phyloP scores from a whole-genome alignment of 129 eudicot species.

The Sambucus nigra region DNA sequence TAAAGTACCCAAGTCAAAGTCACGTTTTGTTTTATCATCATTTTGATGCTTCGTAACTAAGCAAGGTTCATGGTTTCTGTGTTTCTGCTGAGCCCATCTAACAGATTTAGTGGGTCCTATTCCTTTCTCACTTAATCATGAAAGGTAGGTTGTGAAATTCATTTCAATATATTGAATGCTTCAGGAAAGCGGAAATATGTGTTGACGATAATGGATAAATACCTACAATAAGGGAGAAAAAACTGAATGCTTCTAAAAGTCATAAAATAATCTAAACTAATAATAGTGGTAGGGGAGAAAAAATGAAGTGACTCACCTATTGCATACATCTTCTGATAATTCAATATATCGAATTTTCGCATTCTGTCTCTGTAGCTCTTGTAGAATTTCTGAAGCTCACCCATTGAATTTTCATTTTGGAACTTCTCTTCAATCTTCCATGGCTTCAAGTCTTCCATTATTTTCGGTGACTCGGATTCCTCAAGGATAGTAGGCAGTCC shows the following conservation, averaged over 20 bases:
- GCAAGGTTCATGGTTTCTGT: conserved; percentile 30
- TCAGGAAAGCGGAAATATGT: conserved; percentile 9
- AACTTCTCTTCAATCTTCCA: conserved; percentile 83
- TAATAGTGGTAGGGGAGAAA: conserved; percentile 1
- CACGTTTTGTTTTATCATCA: conserved; percentile 4
- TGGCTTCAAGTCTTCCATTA: conserved; percentile 76
- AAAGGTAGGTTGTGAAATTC: conserved; percentile 16
- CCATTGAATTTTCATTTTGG: conserved; percentile 44
- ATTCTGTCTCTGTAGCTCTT: conserved; percentile 76
- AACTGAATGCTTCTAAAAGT: background rate
- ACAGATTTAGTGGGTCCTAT: conserved; percentile 43
- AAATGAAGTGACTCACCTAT: conserved; percentile 46
- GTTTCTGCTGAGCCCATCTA: conserved; percentile 34
- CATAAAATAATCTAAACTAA: background rate
- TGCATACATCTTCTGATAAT: conserved; percentile 96
- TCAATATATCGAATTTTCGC: conserved; percentile 91
- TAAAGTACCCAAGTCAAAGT: no score
- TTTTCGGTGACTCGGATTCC: conserved; percentile 75
- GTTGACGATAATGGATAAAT: background rate
- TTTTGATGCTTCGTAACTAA: conserved; percentile 15
- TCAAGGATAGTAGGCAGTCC: conserved; percentile 95
- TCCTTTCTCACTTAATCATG: conserved; percentile 18
- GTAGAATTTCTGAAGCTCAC: conserved; percentile 84
- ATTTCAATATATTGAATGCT: background rate
- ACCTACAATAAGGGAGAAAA: background rate